Conservation (phyloP, 164 flowering plant genomes). For the Tinospora cordifolia region DNA sequence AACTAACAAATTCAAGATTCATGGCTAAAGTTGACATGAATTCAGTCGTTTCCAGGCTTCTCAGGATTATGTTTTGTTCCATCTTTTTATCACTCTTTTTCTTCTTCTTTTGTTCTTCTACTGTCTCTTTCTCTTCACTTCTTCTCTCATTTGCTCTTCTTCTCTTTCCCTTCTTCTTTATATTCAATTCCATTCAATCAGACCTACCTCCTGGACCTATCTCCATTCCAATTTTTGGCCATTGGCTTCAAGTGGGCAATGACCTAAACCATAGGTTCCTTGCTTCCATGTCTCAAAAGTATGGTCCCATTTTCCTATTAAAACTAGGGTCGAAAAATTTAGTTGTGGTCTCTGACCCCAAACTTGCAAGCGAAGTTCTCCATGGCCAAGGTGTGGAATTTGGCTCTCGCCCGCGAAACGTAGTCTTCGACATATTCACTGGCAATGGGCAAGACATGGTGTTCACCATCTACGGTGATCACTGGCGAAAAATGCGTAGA, state of each 20-base stretch:
- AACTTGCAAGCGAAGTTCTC: slow-evolving; percentile 65
- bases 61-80: not conserved
- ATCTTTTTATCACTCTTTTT: not conserved
- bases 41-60: not conserved
- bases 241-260: slow-evolving; percentile 90
- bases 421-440: slow-evolving; percentile 81
- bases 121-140: not conserved
- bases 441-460: slow-evolving; percentile 92
- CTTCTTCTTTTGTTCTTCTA: not conserved
- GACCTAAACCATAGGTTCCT: slow-evolving; percentile 79
- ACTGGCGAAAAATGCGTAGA: slow-evolving; percentile 82
- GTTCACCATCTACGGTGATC: slow-evolving; percentile 83
- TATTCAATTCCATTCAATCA: slow-evolving; percentile 15
- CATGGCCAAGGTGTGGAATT: slow-evolving; percentile 89
- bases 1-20: not conserved
- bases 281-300: slow-evolving; percentile 51
- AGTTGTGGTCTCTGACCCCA: slow-evolving; percentile 72
- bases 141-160: not conserved
- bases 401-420: slow-evolving; percentile 75
- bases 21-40: not conserved
- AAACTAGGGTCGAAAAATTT: slow-evolving; percentile 84
- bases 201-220: slow-evolving; percentile 76
- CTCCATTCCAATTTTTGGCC: slow-evolving; percentile 73
- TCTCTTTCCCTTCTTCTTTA: not conserved
- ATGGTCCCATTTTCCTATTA: slow-evolving; percentile 56